Base-by-base conservation (phyloP, 768 basidiomycete species). In the Auricularia auricula-judae region DNA sequence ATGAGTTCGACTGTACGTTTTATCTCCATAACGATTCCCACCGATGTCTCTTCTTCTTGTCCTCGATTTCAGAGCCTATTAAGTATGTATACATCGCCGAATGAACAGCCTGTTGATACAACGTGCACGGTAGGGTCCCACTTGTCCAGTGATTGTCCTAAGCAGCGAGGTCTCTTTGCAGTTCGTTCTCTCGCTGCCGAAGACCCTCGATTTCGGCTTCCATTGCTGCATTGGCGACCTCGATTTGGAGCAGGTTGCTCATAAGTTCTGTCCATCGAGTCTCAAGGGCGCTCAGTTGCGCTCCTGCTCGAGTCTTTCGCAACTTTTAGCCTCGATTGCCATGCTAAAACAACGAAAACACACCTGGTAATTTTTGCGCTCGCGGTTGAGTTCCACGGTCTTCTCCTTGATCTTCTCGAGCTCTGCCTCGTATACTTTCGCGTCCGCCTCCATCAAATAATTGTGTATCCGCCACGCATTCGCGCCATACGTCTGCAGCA, bases 391-490 rank as follows among this genome's bases (percentile, higher is more conserved):
- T 64, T 90, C 90, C 0, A 89, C 86, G 0, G 90, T 91, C 61
- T 86, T 73, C 71, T 91, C 82, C 73, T 87, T 88, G 65, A 94
- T 68, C 67, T 88, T 85, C 70, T 92, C 93, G n/a, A 90, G 74
- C 10, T 84, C 78, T 67, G 79, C 80, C 73, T 93, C 92, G 7
- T 84, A 77, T 65, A 85, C 82, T 69, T 86, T 87, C 7, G 87
- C 85, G 39, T 87, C 84, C 33, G 85, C 81, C 73, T 96, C 93
- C 29, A 94, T 76, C 36, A 90, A 79, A 71, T 93, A 93, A 74
- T 98, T 98, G 72, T 91, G 86, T 74, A 94, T 86, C 66, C 89
- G 84, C 89, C 91, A 96, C 12, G 90, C 88, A 77, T 98, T 98
- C 18, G 87, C 77, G 3, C 91, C 96, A 71, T 96, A 94, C 39